phyloP scores from a whole-genome alignment of 306 rosid genomes.

The Castanospermum australe region DNA sequence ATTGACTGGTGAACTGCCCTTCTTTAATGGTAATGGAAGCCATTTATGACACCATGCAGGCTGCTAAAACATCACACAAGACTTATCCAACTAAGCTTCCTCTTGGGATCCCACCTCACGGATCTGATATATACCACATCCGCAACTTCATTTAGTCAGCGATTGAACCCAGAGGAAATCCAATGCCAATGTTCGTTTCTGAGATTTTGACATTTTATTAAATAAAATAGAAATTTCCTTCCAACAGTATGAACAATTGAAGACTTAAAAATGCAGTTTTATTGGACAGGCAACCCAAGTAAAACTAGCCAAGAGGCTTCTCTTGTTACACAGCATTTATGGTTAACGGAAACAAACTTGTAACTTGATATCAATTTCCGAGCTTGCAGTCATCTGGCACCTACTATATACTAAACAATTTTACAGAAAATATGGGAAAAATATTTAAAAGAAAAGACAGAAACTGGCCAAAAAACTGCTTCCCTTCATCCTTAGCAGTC shows the following conservation, averaged over 20 bases:
- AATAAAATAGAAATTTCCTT: too few species aligned
- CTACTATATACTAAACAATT: constrained; percentile 6
- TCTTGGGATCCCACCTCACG: not conserved
- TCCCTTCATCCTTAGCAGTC: constrained; percentile 5
- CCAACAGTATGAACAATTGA: constrained; percentile 2
- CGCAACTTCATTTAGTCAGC: constrained; percentile 17
- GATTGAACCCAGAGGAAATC: constrained; percentile 1
- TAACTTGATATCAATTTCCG: not conserved
- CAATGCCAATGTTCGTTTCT: constrained; percentile 11
- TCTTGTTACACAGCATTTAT: constrained; percentile 1
- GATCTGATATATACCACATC: not conserved
- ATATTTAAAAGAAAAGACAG: not conserved
- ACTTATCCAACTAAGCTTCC: not conserved
- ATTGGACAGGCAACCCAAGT: not conserved
- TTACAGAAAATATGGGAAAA: constrained; percentile 1
- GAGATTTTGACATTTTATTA: not conserved
- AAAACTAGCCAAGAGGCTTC: too few species aligned
- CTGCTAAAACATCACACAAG: constrained; percentile 12
- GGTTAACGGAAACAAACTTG: constrained; percentile 1
- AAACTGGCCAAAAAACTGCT: constrained; percentile 12
- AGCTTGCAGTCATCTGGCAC: constrained; percentile 7
- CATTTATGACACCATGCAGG: constrained; percentile 24
- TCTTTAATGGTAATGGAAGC: constrained; percentile 22
- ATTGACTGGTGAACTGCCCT: constrained; percentile 11
- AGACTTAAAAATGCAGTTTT: too few species aligned